A percentile compares a stretch with the other conserved stretches of the same genome.
Conservation (phyloP, 2,329 filamentous ascomycete genomes). For the Xylariaceae sp. region DNA sequence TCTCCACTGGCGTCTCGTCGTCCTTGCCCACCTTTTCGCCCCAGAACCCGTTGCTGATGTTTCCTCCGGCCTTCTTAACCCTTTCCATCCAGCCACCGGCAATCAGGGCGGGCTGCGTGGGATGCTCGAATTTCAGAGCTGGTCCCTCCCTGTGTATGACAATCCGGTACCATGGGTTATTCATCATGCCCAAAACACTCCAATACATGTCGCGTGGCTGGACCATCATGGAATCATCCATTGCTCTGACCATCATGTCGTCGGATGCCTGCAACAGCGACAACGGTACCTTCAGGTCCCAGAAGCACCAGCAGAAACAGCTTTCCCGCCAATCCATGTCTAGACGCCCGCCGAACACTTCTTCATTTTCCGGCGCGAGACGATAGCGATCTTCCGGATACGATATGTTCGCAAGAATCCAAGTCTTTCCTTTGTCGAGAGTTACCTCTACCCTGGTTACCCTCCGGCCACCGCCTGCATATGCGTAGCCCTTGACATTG, state of each 20-base stretch:
- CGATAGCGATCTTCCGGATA: constrained; percentile 86
- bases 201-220: constrained; percentile 95
- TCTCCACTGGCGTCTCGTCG: constrained; percentile 30
- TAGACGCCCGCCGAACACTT: constrained; percentile 67
- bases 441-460: constrained; percentile 79
- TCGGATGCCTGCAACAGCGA: constrained; percentile 54
- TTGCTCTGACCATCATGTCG: constrained; percentile 74
- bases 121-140: constrained; percentile 73
- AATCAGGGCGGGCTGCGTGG: constrained; percentile 70
- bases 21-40: constrained; percentile 60
- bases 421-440: constrained; percentile 72
- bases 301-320: constrained; percentile 90
- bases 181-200: constrained; percentile 96
- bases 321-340: constrained; percentile 78
- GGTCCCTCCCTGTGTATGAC: constrained; percentile 62
- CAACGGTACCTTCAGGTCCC: constrained; percentile 63
- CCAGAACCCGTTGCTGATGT: constrained; percentile 77
- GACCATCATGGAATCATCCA: constrained; percentile 83
- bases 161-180: constrained; percentile 88
- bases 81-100: constrained; percentile 90
- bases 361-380: constrained; percentile 45
- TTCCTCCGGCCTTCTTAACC: constrained; percentile 74
- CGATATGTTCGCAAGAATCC: constrained; percentile 67
- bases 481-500: constrained; percentile 72
- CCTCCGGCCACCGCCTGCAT: constrained; percentile 77